phyloP scores from a whole-genome alignment of 2,329 filamentous ascomycete species.

The Fusarium transvaalense region DNA sequence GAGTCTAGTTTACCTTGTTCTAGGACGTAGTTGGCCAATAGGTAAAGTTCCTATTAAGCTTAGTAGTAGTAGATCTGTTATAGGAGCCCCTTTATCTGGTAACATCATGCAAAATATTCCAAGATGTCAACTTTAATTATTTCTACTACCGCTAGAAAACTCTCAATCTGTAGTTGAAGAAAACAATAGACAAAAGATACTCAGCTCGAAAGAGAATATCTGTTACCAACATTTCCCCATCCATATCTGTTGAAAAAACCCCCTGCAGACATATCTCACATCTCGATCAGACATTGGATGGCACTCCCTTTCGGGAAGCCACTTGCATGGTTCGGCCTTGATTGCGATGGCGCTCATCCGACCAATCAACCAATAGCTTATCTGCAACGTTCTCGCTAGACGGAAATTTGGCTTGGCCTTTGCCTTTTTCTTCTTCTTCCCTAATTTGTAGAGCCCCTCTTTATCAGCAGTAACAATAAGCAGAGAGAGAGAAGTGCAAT shows the following conservation, averaged over 20 bases:
- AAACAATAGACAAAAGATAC: too few species aligned
- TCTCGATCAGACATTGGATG: conserved; percentile 35
- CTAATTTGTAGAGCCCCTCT: conserved; percentile 21
- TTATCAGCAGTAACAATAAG: not conserved
- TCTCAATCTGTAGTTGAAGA: too few species aligned
- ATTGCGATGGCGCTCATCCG: conserved; percentile 7
- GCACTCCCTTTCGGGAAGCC: conserved; percentile 18
- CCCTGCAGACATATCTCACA: conserved; percentile 35
- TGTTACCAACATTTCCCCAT: not conserved
- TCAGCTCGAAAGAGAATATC: not conserved
- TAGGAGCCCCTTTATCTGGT: conserved; percentile 4
- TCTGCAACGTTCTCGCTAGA: conserved; percentile 23
- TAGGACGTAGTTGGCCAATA: conserved; percentile 8
- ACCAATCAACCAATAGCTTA: conserved; percentile 23
- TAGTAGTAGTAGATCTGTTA: conserved; percentile 16
- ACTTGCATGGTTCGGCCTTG: conserved; percentile 33
- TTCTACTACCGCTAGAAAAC: too few species aligned
- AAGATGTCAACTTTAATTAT: not conserved
- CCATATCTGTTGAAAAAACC: not conserved
- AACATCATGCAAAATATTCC: not conserved
- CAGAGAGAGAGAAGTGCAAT: not conserved
- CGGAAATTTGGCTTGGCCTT: conserved; percentile 39
- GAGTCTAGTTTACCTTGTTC: not conserved
- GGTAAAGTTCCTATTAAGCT: conserved; percentile 12
- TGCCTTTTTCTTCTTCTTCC: not conserved